These are phyloP conservation scores for Miamiensis avidus DNA, from an alignment of 169 alveolate genomes.

Conservation along the genomic window DNA sequence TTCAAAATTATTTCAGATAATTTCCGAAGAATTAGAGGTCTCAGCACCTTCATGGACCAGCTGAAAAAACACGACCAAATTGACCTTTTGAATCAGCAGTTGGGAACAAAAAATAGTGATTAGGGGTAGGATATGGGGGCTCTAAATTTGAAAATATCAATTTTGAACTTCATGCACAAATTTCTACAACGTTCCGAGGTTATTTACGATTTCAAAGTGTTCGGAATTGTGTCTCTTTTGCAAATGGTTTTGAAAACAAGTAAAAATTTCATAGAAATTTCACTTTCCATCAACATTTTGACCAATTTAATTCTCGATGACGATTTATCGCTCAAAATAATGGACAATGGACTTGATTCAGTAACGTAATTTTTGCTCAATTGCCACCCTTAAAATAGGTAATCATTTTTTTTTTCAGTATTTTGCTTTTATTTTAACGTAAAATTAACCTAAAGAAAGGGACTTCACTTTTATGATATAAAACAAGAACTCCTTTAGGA, in stretches of 20 bases:
- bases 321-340: conserved; percentile 53
- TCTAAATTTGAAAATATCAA: not conserved
- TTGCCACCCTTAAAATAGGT: conserved; percentile 37
- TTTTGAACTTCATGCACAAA: conserved; percentile 12
- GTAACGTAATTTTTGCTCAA: conserved; percentile 38
- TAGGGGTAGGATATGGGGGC: not conserved
- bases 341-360: conserved; percentile 52
- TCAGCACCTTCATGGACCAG: conserved; percentile 3
- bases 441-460: conserved; percentile 13
- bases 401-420: not conserved
- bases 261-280: conserved; percentile 14
- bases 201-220: conserved; percentile 29
- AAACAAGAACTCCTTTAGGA: conserved; percentile 41
- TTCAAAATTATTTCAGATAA: conserved; percentile 12
- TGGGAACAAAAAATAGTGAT: not conserved
- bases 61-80: not conserved
- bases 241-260: conserved; percentile 14
- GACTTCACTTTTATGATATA: conserved; percentile 7
- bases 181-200: conserved; percentile 16
- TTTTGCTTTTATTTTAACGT: too few relatives aligned
- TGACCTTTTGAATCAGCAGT: too few relatives aligned
- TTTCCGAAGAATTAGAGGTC: conserved; percentile 24
- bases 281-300: conserved; percentile 32
- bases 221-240: conserved; percentile 28
- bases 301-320: conserved; percentile 60